Base-by-base conservation (phyloP, 2,329 filamentous ascomycete species). In the Hawksworthiomyces lignivorus region DNA sequence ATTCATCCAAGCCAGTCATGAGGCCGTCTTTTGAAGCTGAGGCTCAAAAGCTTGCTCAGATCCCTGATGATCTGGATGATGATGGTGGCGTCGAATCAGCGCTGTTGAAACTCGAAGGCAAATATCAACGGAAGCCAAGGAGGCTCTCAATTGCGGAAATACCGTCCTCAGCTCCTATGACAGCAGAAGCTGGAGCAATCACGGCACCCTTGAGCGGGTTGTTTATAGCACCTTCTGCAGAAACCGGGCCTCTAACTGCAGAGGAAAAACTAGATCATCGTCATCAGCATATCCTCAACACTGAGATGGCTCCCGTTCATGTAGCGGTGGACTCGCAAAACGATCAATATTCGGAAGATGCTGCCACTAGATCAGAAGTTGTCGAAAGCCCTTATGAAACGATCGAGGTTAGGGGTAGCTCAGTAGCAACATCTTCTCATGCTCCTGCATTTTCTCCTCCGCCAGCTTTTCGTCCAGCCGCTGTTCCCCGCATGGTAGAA, bases 41-140 rank as follows among this genome's bases (percentile, higher is more conserved):
- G 54, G 87, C 94, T 1, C 81, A 89, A 45, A 86, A 86, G 52
- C 76, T 98, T 41, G 87, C 89, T 3, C 81, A 85, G 42, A 86
- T 97, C 20, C 87, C 90, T 0, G 89, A 96, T 55, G 87, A 94
- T 28, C 58, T 67, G 14, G 75, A 81, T 47, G 82, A 83, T 34
- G 86, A 94, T 55, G 87, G 87, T 7, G 90, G 90, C 11, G 81
- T 97, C 20, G 92, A 97, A 56, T 88, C 89, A n/a, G 87, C 92
- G 1, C 62, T 98, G 38, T 64, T 89, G 52, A 98, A 97, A 55
- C 72, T 98, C 1, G 92, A 98, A 64, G 92, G 92, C 9, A 90
- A 79, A 51, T 92, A 82, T 52, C 74, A 82, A 56, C 80, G 72
- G 51, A 76, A 61, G 52, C 48, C 58, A 1, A 58, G 58, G 21